Percentiles rank a stretch among this genome's conserved stretches.
Evolutionary conservation across 345 rosid species (phyloP).

Genomic region (Nephelium lappaceum): DNA sequence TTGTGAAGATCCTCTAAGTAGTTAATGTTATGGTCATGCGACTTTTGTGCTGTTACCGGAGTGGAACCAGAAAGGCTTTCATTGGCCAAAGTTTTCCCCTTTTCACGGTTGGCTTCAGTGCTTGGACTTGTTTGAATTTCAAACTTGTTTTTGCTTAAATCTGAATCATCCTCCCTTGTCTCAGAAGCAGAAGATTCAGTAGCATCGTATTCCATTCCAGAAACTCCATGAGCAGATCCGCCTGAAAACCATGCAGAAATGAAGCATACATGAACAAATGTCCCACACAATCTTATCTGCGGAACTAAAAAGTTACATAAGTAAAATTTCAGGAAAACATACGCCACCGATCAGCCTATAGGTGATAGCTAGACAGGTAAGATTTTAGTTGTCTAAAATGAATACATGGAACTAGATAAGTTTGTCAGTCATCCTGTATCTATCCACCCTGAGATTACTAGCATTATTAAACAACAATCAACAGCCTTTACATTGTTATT

Average conservation of each 20-base stretch:
- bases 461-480: background rate
- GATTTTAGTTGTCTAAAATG: background rate
- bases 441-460: background rate
- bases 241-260: constrained; percentile 44
- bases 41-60: constrained; percentile 25
- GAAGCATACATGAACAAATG: constrained; percentile 12
- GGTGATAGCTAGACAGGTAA: background rate
- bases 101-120: constrained; percentile 23
- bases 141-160: constrained; percentile 16
- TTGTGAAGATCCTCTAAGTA: constrained; percentile 19
- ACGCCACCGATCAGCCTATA: background rate
- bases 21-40: constrained; percentile 15
- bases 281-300: no score
- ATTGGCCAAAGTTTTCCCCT: constrained; percentile 4
- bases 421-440: background rate
- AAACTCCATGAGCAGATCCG: constrained; percentile 32
- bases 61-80: constrained; percentile 29
- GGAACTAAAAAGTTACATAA: background rate
- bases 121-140: constrained; percentile 25
- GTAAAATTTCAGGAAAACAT: background rate
- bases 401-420: background rate
- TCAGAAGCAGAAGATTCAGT: constrained; percentile 22
- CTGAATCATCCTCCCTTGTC: constrained; percentile 16
- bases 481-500: no score
- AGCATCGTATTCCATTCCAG: constrained; percentile 31